Evolutionary conservation across 345 rosid species (phyloP), one percentile per base, ranked within the genome.

Genomic region (Linum usitatissimum): DNA sequence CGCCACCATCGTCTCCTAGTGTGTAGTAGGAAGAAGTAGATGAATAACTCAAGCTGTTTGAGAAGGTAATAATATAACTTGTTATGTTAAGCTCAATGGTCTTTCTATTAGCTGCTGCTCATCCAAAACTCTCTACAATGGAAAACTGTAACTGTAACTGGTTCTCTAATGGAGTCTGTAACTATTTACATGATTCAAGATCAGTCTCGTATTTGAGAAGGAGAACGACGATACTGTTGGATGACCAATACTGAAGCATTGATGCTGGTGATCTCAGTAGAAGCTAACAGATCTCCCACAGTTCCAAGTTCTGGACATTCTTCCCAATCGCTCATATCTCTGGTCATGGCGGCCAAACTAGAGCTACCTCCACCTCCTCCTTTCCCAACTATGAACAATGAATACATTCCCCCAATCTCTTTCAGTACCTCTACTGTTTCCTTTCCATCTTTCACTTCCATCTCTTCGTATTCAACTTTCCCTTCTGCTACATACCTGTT

Each of bases 271-370:
- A 85, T 66, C 54, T 85, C 81, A 2, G 81, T 58, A 5, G 87
- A 86, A 71, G 91, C 87, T 40, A 84, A 66, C 38, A 88, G 69
- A 71, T 91, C 95, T 15, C 94, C 93, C 7, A 84, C 81, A 0
- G 61, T 61, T 6, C 91, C 94, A 0, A 87, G 75, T 70, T 92
- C 93, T 0, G 91, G 93, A 67, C 91, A 89, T 74, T 92, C 95
- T 57, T 92, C 98, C 98, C 98, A 89, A 60, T 92, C 90, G 61
- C 84, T 89, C 81, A 92, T 63, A 3, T 83, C 86, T 0, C 77
- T 69, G 1, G 88, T 89, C 72, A 87, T 75, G 1, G 28, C 0
- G 79, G 69, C 5, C 76, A 74, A 23, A 20, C 74, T 56, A 30
- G 73, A 78, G 63, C 84, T 64, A 34, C 38, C 38, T 5, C 6